Evolutionary conservation across 345 rosid genomes (phyloP), one percentile per base, ranked within the genome.

Genomic region (Acer negundo): DNA sequence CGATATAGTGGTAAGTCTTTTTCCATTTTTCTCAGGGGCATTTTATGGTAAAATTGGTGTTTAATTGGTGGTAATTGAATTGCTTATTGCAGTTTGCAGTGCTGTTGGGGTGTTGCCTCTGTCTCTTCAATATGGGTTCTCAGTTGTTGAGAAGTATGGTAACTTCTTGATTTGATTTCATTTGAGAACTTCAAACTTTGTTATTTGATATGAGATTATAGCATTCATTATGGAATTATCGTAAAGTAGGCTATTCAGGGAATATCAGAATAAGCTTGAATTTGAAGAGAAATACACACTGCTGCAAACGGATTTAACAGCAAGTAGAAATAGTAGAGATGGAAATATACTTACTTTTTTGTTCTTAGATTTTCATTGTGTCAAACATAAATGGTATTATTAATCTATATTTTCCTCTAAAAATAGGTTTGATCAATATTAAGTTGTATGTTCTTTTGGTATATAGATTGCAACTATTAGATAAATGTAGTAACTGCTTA

Each of bases 71-170:
- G 46, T 62, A 81, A 64, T 62, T 75, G 59, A 72, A 78, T 56
- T 68, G 63, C 65, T 79, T 76, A 47, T 78, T 84, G 83, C 92
- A 96, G 99, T 96, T 83, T 94, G 98, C 93, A 96, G 98, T 88
- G 99, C 99, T 75, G 99, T 96, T 71, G 99, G 99, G 19, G 90
- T 94, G 78, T 82, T 96, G 87, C 99, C 99, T 58, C 78, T 92
- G 78, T 96, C 97, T 73, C 93, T 94, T 65, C 98, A 94, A 79
- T 96, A 96, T 81, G 98, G 99, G 70, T 96, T 92, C 83, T 69
- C 93, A 9, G 85, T 91, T 75, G 92, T 92, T 78, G 97, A 96
- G 85, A 94, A 92, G 99, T 94, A 92, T 74, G 93, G 82, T 84
- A 76, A 24, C 87, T 84, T 83, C 75, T 75, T 68, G 10, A 55